phyloP scores from a whole-genome alignment of 2,329 filamentous ascomycete species.

The Biscogniauxia sp. region DNA sequence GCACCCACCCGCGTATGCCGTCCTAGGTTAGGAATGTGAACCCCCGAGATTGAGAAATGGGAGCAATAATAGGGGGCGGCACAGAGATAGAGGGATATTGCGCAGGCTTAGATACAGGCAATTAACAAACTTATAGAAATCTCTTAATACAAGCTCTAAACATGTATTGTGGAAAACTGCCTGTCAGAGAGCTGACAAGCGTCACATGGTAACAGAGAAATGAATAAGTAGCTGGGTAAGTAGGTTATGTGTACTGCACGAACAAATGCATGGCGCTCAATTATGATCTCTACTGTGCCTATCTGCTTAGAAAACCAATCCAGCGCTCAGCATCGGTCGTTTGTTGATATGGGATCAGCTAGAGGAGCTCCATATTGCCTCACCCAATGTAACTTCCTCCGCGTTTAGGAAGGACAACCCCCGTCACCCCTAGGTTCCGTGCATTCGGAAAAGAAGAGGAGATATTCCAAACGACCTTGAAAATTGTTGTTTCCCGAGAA shows the following conservation, averaged over 20 bases:
- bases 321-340: constrained; percentile 1
- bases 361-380: not conserved
- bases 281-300: constrained; percentile 23
- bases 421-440: not conserved
- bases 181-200: not conserved
- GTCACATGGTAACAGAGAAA: not conserved
- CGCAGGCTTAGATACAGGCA: no score
- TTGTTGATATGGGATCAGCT: constrained; percentile 1
- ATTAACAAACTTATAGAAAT: no score
- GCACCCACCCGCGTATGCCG: no score
- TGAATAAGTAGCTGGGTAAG: not conserved
- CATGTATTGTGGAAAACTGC: not conserved
- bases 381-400: not conserved
- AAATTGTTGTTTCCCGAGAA: not conserved
- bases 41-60: no score
- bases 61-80: no score
- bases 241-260: not conserved
- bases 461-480: not conserved
- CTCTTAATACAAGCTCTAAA: no score
- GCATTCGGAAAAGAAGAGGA: not conserved
- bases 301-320: constrained; percentile 18
- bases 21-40: no score
- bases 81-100: no score
- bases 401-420: not conserved
- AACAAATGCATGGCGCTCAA: constrained; percentile 12